Evolutionary conservation across 169 alveolate species (phyloP).

Genomic region (Plasmodium sp.): DNA sequence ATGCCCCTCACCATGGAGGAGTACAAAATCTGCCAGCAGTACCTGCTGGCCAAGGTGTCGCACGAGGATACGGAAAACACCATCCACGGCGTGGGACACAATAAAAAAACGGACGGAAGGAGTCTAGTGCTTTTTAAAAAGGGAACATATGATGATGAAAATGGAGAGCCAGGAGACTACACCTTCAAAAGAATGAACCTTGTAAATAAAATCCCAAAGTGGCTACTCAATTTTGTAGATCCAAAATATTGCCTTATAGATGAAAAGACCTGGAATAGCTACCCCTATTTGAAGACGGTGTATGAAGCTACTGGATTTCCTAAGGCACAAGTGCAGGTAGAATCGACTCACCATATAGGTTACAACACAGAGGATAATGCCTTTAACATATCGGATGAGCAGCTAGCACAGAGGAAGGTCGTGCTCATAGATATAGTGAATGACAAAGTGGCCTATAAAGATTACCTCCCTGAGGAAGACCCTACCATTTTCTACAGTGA

Average conservation of each 20-base stretch:
- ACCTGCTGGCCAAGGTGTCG: constrained; percentile 76
- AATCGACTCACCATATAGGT: constrained; percentile 12
- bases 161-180: constrained; percentile 63
- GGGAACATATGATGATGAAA: constrained; percentile 24
- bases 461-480: constrained; percentile 51
- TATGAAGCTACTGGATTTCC: constrained; percentile 75
- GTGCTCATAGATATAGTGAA: constrained; percentile 76
- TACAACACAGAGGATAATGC: constrained; percentile 59
- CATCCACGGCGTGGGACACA: background rate
- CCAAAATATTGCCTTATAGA: constrained; percentile 75
- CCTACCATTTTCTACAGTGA: constrained; percentile 60
- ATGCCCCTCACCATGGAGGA: constrained; percentile 80
- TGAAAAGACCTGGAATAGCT: constrained; percentile 72
- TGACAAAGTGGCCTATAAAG: constrained; percentile 48
- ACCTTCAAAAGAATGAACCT: constrained; percentile 75
- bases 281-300: constrained; percentile 33
- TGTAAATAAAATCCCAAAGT: constrained; percentile 77
- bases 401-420: constrained; percentile 52
- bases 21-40: constrained; percentile 74
- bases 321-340: constrained; percentile 65
- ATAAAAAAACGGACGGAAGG: background rate
- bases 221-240: constrained; percentile 78
- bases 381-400: constrained; percentile 54
- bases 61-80: constrained; percentile 60
- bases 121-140: constrained; percentile 60